Evolutionary conservation across 805 yeast genomes (phyloP).

Genomic region (Saccharomycodes ludwigii): DNA sequence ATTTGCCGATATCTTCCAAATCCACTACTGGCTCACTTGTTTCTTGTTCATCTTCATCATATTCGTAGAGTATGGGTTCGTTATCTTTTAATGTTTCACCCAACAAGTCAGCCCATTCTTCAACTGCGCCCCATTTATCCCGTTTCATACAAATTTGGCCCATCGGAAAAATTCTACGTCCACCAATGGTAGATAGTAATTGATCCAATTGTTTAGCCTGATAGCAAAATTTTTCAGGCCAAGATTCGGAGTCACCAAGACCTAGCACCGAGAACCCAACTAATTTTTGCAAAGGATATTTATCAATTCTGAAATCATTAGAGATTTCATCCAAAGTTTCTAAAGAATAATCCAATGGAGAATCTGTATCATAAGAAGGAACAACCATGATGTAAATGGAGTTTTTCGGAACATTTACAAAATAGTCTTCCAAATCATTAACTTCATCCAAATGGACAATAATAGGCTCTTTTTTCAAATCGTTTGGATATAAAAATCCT

Average conservation of each 20-base stretch:
- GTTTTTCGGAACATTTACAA: slow-evolving; percentile 51
- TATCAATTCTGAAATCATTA: slow-evolving; percentile 77
- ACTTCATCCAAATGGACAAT: slow-evolving; percentile 67
- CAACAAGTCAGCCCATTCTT: slow-evolving; percentile 57
- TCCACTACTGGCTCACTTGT: slow-evolving; percentile 43
- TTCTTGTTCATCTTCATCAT: slow-evolving; percentile 41
- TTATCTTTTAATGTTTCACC: slow-evolving; percentile 52
- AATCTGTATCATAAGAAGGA: slow-evolving; percentile 88
- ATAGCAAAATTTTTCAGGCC: slow-evolving; percentile 78
- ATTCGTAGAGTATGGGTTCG: slow-evolving; percentile 53
- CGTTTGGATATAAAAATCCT: slow-evolving; percentile 8
- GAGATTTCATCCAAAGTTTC: slow-evolving; percentile 71
- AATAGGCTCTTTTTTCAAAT: slow-evolving; percentile 31
- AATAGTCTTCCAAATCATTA: slow-evolving; percentile 74
- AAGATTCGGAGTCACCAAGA: slow-evolving; percentile 75
- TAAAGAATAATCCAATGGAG: slow-evolving; percentile 79
- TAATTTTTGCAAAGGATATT: slow-evolving; percentile 55
- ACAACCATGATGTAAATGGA: slow-evolving; percentile 59
- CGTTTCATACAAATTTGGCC: slow-evolving; percentile 76
- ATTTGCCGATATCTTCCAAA: slow-evolving; percentile 76
- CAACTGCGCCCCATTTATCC: slow-evolving; percentile 44
- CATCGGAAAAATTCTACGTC: slow-evolving; percentile 67
- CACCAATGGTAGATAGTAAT: slow-evolving; percentile 75
- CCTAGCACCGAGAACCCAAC: slow-evolving; percentile 82
- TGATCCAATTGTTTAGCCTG: slow-evolving; percentile 69